phyloP scores from a whole-genome alignment of 352 stramenopile species.

The Globisporangium cederbergense region DNA sequence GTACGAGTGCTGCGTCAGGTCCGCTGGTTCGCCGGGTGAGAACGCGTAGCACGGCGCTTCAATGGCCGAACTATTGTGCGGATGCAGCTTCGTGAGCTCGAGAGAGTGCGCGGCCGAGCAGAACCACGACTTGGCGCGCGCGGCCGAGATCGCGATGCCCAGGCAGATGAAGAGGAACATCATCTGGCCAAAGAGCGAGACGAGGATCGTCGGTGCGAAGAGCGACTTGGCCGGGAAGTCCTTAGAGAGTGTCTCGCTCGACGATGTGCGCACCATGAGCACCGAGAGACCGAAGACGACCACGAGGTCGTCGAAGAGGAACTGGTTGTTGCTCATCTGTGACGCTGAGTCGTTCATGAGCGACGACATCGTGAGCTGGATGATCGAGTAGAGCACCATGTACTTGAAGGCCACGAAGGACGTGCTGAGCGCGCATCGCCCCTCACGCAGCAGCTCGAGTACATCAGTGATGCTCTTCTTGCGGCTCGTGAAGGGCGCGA shows the following conservation, averaged over 20 bases:
- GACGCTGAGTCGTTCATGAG: slow-evolving; percentile 61
- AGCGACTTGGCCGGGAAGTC: slow-evolving; percentile 52
- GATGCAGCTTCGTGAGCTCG: slow-evolving; percentile 35
- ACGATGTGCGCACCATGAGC: slow-evolving; percentile 64
- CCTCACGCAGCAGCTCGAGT: slow-evolving; percentile 82
- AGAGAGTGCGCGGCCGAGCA: slow-evolving; percentile 44
- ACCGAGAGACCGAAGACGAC: slow-evolving; percentile 69
- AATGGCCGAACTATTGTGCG: slow-evolving; percentile 34
- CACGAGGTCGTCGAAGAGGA: slow-evolving; percentile 75
- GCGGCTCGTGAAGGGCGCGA: slow-evolving; percentile 90
- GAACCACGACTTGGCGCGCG: slow-evolving; percentile 55
- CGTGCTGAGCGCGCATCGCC: slow-evolving; percentile 85
- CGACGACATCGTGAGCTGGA: slow-evolving; percentile 72
- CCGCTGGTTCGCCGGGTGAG: slow-evolving; percentile 34
- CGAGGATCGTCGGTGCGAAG: slow-evolving; percentile 55
- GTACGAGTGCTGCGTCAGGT: slow-evolving; percentile 69
- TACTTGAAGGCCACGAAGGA: slow-evolving; percentile 90
- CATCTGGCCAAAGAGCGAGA: slow-evolving; percentile 57
- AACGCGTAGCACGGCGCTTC: slow-evolving; percentile 66
- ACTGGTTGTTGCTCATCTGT: slow-evolving; percentile 77
- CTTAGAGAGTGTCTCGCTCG: slow-evolving; percentile 34
- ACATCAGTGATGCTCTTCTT: slow-evolving; percentile 83
- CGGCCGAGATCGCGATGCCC: slow-evolving; percentile 51
- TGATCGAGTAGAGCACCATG: slow-evolving; percentile 91
- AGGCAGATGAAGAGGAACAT: slow-evolving; percentile 52